A percentile compares a stretch with the other conserved stretches of the same genome.
Conservation (phyloP, 1,284 basidiomycete genomes). For the Sporisorium iseilematis-ciliati region DNA sequence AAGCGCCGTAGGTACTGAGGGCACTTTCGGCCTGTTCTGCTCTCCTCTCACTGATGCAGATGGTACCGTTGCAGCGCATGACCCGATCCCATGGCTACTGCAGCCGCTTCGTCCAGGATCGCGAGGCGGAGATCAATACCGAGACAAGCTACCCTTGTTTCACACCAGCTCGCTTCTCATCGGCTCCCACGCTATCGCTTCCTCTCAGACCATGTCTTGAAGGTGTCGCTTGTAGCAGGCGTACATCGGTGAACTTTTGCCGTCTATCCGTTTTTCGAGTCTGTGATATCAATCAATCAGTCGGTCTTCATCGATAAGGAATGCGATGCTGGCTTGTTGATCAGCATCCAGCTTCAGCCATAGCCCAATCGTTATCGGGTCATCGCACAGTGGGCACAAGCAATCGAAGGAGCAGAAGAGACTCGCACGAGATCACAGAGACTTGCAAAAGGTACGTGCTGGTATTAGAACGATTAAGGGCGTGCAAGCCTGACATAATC, state of each 20-base stretch:
- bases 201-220: neutral
- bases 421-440: neutral
- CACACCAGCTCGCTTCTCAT: constrained; percentile 2
- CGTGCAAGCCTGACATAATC: neutral
- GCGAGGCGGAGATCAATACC: constrained; percentile 1
- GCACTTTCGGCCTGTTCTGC: no score
- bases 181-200: neutral
- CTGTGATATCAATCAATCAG: neutral
- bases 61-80: neutral
- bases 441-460: neutral
- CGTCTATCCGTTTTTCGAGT: neutral
- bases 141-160: constrained; percentile 8
- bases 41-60: neutral
- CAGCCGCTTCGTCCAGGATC: neutral
- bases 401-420: no score
- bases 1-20: neutral
- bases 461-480: neutral
- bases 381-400: no score
- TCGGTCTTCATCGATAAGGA: constrained; percentile 3
- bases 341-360: neutral
- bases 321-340: neutral
- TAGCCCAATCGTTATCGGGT: no score
- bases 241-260: neutral
- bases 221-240: neutral
- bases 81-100: neutral